Evolutionary conservation across 768 basidiomycete genomes (phyloP).

Genomic region (Pilatotrama ljubarskyi): DNA sequence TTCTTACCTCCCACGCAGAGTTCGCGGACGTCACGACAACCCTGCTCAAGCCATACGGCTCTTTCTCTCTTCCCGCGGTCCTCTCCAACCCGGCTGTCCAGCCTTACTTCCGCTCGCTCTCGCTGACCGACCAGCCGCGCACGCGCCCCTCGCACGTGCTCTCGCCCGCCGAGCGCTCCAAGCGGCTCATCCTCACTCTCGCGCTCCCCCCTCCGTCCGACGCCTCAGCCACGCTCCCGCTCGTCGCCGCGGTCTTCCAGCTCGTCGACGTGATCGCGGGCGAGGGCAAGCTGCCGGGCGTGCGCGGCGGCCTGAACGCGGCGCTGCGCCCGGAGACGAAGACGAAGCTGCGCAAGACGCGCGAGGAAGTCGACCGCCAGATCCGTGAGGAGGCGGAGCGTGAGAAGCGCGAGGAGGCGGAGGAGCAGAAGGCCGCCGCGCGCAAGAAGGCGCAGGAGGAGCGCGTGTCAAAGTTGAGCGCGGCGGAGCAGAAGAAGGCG

Average conservation of each 20-base stretch:
- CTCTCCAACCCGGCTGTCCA: constrained; percentile 65
- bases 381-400: constrained; percentile 66
- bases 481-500: constrained; percentile 84
- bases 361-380: constrained; percentile 69
- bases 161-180: constrained; percentile 53
- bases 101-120: constrained; percentile 82
- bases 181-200: constrained; percentile 75
- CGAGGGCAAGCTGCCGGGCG: constrained; percentile 22
- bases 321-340: constrained; percentile 74
- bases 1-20: constrained; percentile 44
- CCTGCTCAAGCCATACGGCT: constrained; percentile 60
- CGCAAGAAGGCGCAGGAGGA: constrained; percentile 78
- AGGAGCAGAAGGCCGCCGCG: constrained; percentile 68
- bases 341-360: constrained; percentile 67
- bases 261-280: constrained; percentile 68
- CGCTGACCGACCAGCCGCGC: constrained; percentile 87
- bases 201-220: constrained; percentile 50
- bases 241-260: constrained; percentile 70
- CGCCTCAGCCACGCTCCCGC: constrained; percentile 50
- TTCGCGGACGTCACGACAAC: constrained; percentile 83
- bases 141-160: constrained; percentile 59
- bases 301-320: constrained; percentile 24
- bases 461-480: constrained; percentile 66
- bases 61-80: constrained; percentile 52
- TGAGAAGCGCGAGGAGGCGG: constrained; percentile 73